Base-by-base conservation (phyloP, 2,329 filamentous ascomycete species). In the Stagonosporopsis vannaccii region DNA sequence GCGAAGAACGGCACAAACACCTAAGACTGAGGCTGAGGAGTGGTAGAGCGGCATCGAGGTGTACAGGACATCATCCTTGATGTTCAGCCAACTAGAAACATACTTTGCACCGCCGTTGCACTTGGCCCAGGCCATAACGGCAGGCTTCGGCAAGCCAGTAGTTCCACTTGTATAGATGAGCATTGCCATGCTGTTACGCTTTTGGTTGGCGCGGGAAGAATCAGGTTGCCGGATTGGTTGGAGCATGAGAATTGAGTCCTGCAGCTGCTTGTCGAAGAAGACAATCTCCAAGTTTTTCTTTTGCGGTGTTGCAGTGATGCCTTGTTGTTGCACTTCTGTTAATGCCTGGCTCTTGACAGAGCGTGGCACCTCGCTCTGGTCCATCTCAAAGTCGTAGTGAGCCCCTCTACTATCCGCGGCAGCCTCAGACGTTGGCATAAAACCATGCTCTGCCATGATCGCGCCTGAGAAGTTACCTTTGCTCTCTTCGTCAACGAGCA, bases 401-500 rank as follows among this genome's bases (percentile, higher is more conserved):
- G 62, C 58, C 35, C 65, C 60, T 28, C 51, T 57, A 1, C 45
- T 61, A 13, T 58, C 35, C n/a, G 39, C 39, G 13, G 46, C 43
- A 2, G 51, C 48, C 23, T 28, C 13, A 17, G 56, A 46, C 7
- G 44, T 37, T 2, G 57, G 58, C 4, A 44, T 44, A 35, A 72
- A 71, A 15, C 69, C 74, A 59, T 74, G 68, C 22, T 74, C 70
- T 28, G 51, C 60, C 65, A 75, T 62, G 8, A 62, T 53, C 0
- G 67, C 58, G 28, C 70, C 62, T 4, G 48, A 51, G 41, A 71
- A 75, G 41, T 74, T 75, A 23, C 65, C 64, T 19, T 49, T 65
- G 12, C 58, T 60, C 8, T 85, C 80, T 1, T 83, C 80, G 54
- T 89, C 88, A 8, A 88, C 83, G 1, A 90, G 68, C 3, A 90